phyloP scores from a whole-genome alignment of 768 basidiomycete genomes.

The Tephrocybe sp. region DNA sequence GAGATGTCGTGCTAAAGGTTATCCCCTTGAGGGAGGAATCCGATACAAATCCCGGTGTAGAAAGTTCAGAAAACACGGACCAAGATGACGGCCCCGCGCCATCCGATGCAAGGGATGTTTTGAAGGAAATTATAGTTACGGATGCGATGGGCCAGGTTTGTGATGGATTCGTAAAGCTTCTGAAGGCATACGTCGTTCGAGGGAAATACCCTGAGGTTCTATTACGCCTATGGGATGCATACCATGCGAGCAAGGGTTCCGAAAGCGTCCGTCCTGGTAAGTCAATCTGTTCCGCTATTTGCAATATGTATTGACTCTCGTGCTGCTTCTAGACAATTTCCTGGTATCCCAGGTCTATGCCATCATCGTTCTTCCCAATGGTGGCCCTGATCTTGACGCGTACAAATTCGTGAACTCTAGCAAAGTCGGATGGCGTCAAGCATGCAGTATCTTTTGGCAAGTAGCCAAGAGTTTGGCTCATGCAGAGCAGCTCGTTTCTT shows the following conservation, averaged over 20 bases:
- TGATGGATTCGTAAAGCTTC: conserved; percentile 75
- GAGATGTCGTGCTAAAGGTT: conserved; percentile 87
- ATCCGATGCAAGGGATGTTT: conserved; percentile 71
- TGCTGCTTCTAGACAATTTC: conserved; percentile 60
- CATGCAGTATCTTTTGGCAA: conserved; percentile 90
- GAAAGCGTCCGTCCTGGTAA: conserved; percentile 85
- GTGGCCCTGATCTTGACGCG: conserved; percentile 87
- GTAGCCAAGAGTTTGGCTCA: conserved; percentile 72
- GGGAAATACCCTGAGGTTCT: conserved; percentile 83
- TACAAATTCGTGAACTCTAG: conserved; percentile 62
- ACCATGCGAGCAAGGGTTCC: conserved; percentile 69
- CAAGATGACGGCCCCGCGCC: conserved; percentile 63
- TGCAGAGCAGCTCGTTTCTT: conserved; percentile 78
- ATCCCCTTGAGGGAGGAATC: conserved; percentile 70
- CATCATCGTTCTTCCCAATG: conserved; percentile 88
- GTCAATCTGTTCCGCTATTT: conserved; percentile 4
- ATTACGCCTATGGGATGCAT: conserved; percentile 87
- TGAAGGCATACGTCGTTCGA: conserved; percentile 83
- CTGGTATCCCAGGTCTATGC: conserved; percentile 78
- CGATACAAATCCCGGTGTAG: conserved; percentile 9
- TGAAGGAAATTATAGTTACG: conserved; percentile 81
- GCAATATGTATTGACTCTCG: conserved; percentile 2
- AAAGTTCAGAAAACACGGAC: conserved; percentile 15
- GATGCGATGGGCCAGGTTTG: conserved; percentile 75
- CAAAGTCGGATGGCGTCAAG: conserved; percentile 80